Base-by-base conservation (phyloP, 1,139 yeast genomes). In the Hyphopichia pseudoburtonii region DNA sequence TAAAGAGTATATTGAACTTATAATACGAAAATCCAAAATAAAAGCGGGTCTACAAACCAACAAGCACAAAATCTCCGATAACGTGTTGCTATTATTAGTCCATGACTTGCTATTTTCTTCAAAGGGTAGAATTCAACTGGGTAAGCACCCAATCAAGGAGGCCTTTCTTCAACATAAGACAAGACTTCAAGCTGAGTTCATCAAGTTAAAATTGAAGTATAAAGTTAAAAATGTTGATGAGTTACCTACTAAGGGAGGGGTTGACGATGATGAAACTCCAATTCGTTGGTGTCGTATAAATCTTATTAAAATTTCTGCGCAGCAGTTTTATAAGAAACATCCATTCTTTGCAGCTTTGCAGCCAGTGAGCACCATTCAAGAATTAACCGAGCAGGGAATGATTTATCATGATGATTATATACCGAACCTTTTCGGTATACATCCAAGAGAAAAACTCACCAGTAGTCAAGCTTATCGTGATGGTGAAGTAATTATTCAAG, bases 401-500 rank as follows among this genome's bases (percentile, higher is more conserved):
- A 77, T 88, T 6, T 90, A 79, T 61, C 68, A 73, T 40, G 98
- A 92, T 59, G 74, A 66, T 17, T 78, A 71, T 52, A 80, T 94
- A 17, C 86, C 89, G 3, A 70, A 85, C 46, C 65, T 94, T 23
- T 89, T 75, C 57, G 98, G 97, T 3, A 73, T 92, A 3, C 85
- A 83, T 48, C 95, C 96, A 8, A 63, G 70, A 40, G 88, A 83
- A 45, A 76, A 78, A 48, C 62, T 88, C 17, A 82, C 90, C 17
- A 57, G 76, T 1, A 74, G 84, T 7, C 76, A 74, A 19, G 77
- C 87, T 1, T 92, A 92, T 59, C 67, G 76, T 39, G 64, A 70
- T 9, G 98, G 98, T 0, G 74, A 81, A 36, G 67, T 92, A 16
- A 89, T 94, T 40, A 87, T 92, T 42, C 99, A 92, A 61, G 98